Conservation (phyloP, 2,329 filamentous ascomycete species). For the Colletotrichum agaves region DNA sequence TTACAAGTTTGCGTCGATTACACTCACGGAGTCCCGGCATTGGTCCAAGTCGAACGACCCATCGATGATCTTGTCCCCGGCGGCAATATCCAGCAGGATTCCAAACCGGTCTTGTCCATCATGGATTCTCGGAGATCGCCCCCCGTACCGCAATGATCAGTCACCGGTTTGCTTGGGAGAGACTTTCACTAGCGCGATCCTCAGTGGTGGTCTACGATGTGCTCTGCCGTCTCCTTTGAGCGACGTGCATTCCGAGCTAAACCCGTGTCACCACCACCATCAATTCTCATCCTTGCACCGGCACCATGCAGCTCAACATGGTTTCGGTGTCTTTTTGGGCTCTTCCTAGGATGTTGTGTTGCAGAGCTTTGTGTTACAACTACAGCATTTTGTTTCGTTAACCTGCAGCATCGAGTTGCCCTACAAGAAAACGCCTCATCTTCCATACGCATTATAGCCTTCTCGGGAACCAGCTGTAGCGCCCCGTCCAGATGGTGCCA, state of each 20-base stretch:
- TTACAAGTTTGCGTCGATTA: background rate
- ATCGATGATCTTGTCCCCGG: conserved; percentile 30
- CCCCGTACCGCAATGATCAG: conserved; percentile 34
- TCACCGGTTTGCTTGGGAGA: conserved; percentile 20
- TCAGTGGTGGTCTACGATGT: conserved; percentile 10
- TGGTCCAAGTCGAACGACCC: conserved; percentile 22
- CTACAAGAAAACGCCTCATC: conserved; percentile 29
- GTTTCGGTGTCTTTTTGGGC: conserved; percentile 18
- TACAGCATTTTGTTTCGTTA: conserved; percentile 24
- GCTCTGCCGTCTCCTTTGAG: conserved; percentile 30
- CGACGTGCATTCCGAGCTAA: conserved; percentile 35
- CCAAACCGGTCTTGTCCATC: conserved; percentile 17
- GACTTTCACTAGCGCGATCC: conserved; percentile 1
- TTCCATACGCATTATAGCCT: conserved; percentile 31
- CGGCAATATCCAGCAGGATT: conserved; percentile 21
- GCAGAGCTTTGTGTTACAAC: conserved; percentile 33
- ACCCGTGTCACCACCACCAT: conserved; percentile 30
- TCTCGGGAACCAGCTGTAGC: conserved; percentile 34
- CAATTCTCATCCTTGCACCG: conserved; percentile 22
- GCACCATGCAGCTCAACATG: conserved; percentile 29
- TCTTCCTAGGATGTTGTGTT: conserved; percentile 19
- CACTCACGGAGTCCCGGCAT: conserved; percentile 17
- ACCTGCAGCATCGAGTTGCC: conserved; percentile 37
- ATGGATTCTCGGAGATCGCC: conserved; percentile 31
- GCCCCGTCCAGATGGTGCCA: conserved; percentile 31